Base-by-base conservation (phyloP, 768 basidiomycete genomes). In the Mycena haematopus region DNA sequence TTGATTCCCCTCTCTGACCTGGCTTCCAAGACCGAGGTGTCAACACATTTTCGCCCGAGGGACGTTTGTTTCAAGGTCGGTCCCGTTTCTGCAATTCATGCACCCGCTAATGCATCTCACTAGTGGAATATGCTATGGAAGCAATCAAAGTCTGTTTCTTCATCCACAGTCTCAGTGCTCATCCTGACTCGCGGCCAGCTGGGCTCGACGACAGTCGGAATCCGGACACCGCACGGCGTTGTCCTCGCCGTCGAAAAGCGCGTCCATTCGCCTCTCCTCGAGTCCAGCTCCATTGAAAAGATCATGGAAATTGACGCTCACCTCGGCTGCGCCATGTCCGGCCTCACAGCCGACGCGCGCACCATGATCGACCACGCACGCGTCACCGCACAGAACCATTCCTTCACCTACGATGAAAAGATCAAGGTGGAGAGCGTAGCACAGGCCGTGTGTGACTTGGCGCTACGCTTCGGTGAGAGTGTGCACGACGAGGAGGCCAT, bases 351-450 rank as follows among this genome's bases (percentile, higher is more conserved):
- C 58, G 97, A 99, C 78, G 96, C 97, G 47, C 88, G 97, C 65
- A 99, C 97, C 51, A 99, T 99, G 93, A 93, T 99, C 76, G 97
- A 99, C 84, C 97, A 99, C 73, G 97, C 97, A 27, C 86, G 97
- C 63, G 96, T 99, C 60, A 99, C 97, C 6, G 86, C 93, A 15
- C 93, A 96, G 76, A 95, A 94, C 76, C 97, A 99, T 77, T 76
- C 88, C 3, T 99, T 99, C 80, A 96, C 93, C 19, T 99, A 97
- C 75, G 94, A 99, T 80, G 97, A 99, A 78, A 81, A 75, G 68
- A 99, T 99, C 80, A 95, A 93, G 73, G 95, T 99, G 58, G 97
- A 99, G 82, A 97, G 95, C 72, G 95, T 88, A 58, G 97, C 97
- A 2, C 97, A 99, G 81, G 96, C 96, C 1, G 95, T 99, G 47